A percentile compares a stretch with the other conserved stretches of the same genome.
phyloP scores from a whole-genome alignment of 2,329 filamentous ascomycete species.

The Alternaria sp. region DNA sequence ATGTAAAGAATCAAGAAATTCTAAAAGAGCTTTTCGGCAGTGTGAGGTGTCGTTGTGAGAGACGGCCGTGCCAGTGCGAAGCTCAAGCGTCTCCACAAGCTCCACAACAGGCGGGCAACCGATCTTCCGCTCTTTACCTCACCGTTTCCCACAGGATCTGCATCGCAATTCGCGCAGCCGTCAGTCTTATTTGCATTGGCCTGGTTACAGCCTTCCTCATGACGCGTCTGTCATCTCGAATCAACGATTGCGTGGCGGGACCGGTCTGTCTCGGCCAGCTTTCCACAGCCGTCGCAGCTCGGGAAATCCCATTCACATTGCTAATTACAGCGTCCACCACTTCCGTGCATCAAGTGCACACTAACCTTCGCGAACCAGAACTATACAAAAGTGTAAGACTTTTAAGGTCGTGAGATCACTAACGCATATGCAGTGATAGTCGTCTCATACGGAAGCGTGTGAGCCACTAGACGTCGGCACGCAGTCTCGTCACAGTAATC shows the following conservation, averaged over 20 bases:
- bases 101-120: not conserved
- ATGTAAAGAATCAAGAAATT: conserved; percentile 17
- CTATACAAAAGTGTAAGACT: not conserved
- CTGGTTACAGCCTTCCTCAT: not conserved
- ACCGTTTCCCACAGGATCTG: not conserved
- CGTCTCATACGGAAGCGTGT: not conserved
- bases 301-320: not conserved
- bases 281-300: not conserved
- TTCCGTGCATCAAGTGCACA: not conserved
- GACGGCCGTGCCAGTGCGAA: not conserved
- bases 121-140: not conserved
- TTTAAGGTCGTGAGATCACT: not conserved
- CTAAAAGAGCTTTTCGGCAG: not conserved
- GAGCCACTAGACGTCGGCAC: not conserved
- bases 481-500: not conserved
- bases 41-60: not conserved
- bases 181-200: not conserved
- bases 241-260: not conserved
- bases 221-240: not conserved
- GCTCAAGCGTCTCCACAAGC: conserved; percentile 6
- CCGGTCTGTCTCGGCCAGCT: not conserved
- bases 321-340: not conserved
- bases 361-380: not conserved
- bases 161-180: not conserved
- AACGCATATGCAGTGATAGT: not conserved